Conservation (phyloP, 2,329 filamentous ascomycete species). For the Chaetomiaceae sp. region DNA sequence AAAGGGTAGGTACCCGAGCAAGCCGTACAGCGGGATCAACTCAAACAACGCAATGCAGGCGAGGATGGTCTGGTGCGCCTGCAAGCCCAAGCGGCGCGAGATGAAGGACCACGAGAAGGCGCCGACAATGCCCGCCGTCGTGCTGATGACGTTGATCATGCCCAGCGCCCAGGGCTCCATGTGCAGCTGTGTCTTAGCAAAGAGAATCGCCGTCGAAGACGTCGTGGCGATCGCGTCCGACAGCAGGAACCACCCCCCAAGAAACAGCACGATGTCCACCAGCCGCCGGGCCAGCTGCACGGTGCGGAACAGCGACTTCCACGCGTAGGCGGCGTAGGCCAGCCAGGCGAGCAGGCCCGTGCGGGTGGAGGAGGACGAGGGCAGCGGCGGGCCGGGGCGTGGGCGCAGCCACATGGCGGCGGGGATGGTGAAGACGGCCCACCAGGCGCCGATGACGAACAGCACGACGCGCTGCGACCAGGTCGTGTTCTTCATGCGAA, state of each 20-base stretch:
- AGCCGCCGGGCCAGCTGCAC: conserved; percentile 66
- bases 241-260: conserved; percentile 88
- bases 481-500: conserved; percentile 66
- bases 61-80: conserved; percentile 81
- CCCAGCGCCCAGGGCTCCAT: conserved; percentile 87
- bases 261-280: conserved; percentile 68
- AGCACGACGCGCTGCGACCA: conserved; percentile 83
- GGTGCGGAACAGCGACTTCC: conserved; percentile 79
- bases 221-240: conserved; percentile 94
- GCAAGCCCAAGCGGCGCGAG: conserved; percentile 61
- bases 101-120: conserved; percentile 86
- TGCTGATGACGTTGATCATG: conserved; percentile 90
- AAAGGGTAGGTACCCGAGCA: conserved; percentile 80
- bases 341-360: conserved; percentile 47
- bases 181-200: conserved; percentile 85
- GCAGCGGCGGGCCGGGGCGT: conserved; percentile 78
- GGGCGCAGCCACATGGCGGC: conserved; percentile 81
- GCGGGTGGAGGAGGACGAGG: conserved; percentile 32
- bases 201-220: conserved; percentile 87
- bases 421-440: conserved; percentile 85
- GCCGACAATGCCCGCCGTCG: conserved; percentile 73
- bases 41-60: conserved; percentile 90
- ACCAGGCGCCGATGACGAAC: conserved; percentile 84
- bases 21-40: conserved; percentile 83
- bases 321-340: conserved; percentile 74